Base-by-base conservation (phyloP, 352 stramenopile species). In the Phytopythium mirpurense region DNA sequence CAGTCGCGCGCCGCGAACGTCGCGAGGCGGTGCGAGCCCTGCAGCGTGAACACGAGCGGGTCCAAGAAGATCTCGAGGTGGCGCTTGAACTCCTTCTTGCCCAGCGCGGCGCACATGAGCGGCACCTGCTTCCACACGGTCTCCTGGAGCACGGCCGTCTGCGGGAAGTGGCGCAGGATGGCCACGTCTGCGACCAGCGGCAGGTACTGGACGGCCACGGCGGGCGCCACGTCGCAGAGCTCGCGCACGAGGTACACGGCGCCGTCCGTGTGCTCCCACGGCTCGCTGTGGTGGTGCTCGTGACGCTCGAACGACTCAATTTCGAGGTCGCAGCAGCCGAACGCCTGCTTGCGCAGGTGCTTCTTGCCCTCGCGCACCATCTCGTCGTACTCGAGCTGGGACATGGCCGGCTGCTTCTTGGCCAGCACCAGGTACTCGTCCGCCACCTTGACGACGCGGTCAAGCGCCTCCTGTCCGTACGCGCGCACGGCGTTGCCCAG, bases 171-270 rank as follows among this genome's bases (percentile, higher is more conserved):
- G 37, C 78, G 78, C 34, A 93, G 65, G 34, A 90, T 90, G 12
- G 80, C 75, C 11, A 86, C 69, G 37, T 93, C 81, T 3, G 80
- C 85, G 27, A 91, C 65, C 5, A 65, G 54, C 10, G 82, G 74
- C 7, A 93, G 70, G 38, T 73, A 70, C 23, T 55, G 62, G 16
- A 89, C 63, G 6, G 67, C 82, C 3, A 77, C 31, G 1, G 86
- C 72, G 5, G 81, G 79, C 2, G 74, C 70, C 3, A 89, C 74
- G 18, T 37, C 42, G 34, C 83, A 96, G 18, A 98, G 73, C 63
- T 99, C 95, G 14, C 93, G 83, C 29, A 98, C 74, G 58, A 99
- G 74, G 65, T 98, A 99, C 49, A 98, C 83, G 12, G 90, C 96
- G 21, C 96, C 96, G 55, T 99, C 96, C 11, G 89, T 93, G 61